Conservation (phyloP, 441 rosid species). For the Brassica balearica region DNA sequence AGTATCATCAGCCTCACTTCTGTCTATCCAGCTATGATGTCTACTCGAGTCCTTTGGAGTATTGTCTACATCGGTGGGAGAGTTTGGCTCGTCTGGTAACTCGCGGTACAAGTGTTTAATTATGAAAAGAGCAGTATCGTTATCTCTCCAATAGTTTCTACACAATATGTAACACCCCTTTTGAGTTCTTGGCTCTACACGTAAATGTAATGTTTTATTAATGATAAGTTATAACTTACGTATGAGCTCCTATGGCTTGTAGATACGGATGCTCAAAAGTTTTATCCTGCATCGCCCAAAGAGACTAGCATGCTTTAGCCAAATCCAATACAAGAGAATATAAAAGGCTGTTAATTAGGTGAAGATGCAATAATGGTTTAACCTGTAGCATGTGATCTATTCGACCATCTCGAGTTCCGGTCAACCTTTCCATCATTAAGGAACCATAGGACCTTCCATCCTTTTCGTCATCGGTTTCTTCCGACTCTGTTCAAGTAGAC, state of each 20-base stretch:
- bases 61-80: conserved; percentile 31
- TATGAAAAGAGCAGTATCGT: conserved; percentile 91
- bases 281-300: conserved; percentile 64
- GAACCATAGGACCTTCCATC: conserved; percentile 74
- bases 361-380: conserved; percentile 18
- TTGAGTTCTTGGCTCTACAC: conserved; percentile 12
- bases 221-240: conserved; percentile 60
- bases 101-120: conserved; percentile 81
- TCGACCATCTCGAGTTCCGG: conserved; percentile 83
- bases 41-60: conserved; percentile 47
- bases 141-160: conserved; percentile 98
- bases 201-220: conserved; percentile 3
- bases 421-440: conserved; percentile 79
- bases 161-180: conserved; percentile 10
- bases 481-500: too few species aligned
- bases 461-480: too few species aligned
- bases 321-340: conserved; percentile 6
- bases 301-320: conserved; percentile 14
- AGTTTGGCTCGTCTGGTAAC: conserved; percentile 65
- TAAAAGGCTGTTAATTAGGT: not conserved
- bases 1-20: conserved; percentile 55
- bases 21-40: conserved; percentile 57
- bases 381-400: conserved; percentile 95
- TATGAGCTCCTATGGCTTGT: conserved; percentile 93
- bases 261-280: conserved; percentile 97